Percentiles rank a stretch among this genome's conserved stretches.
phyloP scores from a whole-genome alignment of 106 monocot genomes.

The Dendrobium catenatum region DNA sequence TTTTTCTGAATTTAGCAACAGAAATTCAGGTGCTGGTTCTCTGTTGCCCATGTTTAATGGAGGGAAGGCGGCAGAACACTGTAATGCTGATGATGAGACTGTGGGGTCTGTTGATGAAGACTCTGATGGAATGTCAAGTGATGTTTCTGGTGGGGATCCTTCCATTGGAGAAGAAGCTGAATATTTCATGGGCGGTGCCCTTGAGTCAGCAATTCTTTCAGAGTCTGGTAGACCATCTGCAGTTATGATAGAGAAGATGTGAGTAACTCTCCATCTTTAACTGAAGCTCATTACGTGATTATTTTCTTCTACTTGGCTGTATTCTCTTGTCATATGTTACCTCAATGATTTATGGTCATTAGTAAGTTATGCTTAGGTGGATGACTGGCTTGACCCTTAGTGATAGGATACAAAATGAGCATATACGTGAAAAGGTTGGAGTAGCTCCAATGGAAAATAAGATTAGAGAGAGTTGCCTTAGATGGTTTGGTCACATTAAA shows the following conservation, averaged over 20 bases:
- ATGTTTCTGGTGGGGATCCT: constrained; percentile 58
- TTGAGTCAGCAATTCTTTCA: constrained; percentile 29
- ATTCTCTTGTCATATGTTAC: too few relatives aligned
- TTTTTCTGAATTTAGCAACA: constrained; percentile 42
- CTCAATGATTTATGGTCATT: too few relatives aligned
- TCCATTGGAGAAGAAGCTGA: constrained; percentile 63
- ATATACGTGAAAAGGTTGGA: too few relatives aligned
- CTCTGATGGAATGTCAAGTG: constrained; percentile 62
- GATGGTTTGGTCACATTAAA: too few relatives aligned
- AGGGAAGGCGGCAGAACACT: constrained; percentile 14
- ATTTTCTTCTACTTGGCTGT: neutral
- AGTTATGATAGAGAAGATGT: constrained; percentile 25
- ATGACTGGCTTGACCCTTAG: too few relatives aligned
- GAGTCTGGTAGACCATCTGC: constrained; percentile 22
- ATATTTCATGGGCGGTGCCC: constrained; percentile 35
- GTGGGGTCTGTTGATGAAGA: constrained; percentile 41
- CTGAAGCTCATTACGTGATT: neutral
- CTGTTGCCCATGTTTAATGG: constrained; percentile 32
- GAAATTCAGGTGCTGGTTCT: constrained; percentile 40
- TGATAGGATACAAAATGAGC: too few relatives aligned
- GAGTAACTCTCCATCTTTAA: constrained; percentile 6
- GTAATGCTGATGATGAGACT: constrained; percentile 32
- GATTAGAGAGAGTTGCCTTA: too few relatives aligned
- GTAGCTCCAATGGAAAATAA: too few relatives aligned
- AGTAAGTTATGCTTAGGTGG: too few relatives aligned